Base-by-base conservation (phyloP, 2,329 filamentous ascomycete species). In the Zasmidium cellare region DNA sequence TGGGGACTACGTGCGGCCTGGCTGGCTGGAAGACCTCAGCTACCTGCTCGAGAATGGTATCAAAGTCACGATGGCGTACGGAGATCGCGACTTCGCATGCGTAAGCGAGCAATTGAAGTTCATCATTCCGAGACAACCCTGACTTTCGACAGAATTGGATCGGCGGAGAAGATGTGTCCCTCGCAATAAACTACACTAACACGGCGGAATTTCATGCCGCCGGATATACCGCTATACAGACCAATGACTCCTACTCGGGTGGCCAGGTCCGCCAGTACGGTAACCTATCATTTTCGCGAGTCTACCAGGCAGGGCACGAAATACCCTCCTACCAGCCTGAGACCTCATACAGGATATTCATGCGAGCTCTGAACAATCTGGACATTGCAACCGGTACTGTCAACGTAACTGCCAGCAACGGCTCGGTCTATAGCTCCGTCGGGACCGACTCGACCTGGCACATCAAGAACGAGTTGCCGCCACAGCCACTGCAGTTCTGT, bases 11-110 rank as follows among this genome's bases (percentile, higher is more conserved):
- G 23, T 53, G 14, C 58, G 62, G 1, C 50, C 57, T 2, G 58
- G 53, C n/a, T 60, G 62, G 22, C 54, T 70, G 22, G 57, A 65
- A 24, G 59, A 65, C 45, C 46, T 70, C 3, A 12, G 61, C 73
- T 82, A 81, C 58, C 73, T 87, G 1, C 77, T 87, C 7, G 83
- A 86, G 51, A 74, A 72, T 2, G 81, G 80, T 6, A 75, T 84
- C 59, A 83, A 83, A 62, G 81, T 85, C 9, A 76, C 81, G 41
- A 65, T 84, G 46, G 74, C 83, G 31, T 84, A 84, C 61, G 82
- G 82, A 3, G 83, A 85, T 68, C 73, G 80, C 3, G 82, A 85
- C 67, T 84, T 79, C 63, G 76, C 77, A 12, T 62, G 58, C 14
- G 35, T 41, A 41, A 41, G 35, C n/a, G 6, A 28, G 6, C 25